A percentile compares a stretch with the other conserved stretches of the same genome.
Conservation (phyloP, 805 yeast genomes). For the Saturnispora besseyi region DNA sequence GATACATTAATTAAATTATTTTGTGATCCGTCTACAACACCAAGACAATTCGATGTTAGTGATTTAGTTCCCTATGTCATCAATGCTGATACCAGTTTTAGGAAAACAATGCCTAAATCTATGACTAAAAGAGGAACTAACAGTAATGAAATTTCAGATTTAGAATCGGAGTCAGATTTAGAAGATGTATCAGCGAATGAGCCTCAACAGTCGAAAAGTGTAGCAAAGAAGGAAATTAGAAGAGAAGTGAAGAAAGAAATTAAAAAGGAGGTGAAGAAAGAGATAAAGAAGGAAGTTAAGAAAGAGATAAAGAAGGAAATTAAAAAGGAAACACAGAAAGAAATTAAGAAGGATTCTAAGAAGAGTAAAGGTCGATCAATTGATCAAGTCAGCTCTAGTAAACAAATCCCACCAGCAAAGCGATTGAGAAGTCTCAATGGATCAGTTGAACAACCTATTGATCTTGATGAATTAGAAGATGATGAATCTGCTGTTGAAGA, state of each 20-base stretch:
- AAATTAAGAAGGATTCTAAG: neutral
- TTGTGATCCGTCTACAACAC: conserved; percentile 17
- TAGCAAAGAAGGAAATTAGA: neutral
- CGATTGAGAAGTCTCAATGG: conserved; percentile 3
- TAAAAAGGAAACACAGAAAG: neutral
- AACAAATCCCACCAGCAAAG: neutral
- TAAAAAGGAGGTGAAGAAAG: neutral
- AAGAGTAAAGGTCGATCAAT: neutral
- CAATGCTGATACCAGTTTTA: conserved; percentile 14
- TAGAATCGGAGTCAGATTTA: neutral
- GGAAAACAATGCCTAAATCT: neutral
- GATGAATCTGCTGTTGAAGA: conserved; percentile 3
- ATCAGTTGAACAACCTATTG: conserved; percentile 7
- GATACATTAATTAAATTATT: conserved; percentile 15
- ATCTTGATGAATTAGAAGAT: conserved; percentile 12
- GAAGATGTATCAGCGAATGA: neutral
- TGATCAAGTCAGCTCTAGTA: neutral
- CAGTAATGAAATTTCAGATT: neutral
- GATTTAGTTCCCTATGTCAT: conserved; percentile 22
- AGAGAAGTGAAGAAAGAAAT: neutral
- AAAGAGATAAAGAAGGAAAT: neutral
- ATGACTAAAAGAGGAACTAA: neutral
- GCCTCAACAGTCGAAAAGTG: too few species aligned
- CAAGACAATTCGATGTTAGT: conserved; percentile 22
- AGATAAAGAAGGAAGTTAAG: neutral